Evolutionary conservation across 805 yeast species (phyloP).

Genomic region (Lachancea lanzarotensis): DNA sequence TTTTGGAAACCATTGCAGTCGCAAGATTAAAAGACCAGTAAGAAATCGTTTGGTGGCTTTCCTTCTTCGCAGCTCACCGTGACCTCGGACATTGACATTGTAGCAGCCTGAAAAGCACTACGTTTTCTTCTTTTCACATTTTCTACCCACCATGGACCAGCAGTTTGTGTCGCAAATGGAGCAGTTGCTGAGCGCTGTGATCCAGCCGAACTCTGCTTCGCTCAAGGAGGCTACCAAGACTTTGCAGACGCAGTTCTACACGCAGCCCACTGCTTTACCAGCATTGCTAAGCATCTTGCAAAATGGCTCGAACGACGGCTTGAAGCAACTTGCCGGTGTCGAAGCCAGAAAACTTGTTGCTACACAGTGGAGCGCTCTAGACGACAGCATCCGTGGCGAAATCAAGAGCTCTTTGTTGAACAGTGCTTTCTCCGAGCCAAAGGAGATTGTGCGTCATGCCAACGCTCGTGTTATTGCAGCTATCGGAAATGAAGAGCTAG

Average conservation of each 20-base stretch:
- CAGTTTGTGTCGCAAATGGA: conserved; percentile 66
- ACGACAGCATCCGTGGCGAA: conserved; percentile 44
- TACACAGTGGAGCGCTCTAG: conserved; percentile 54
- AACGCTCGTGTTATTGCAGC: conserved; percentile 84
- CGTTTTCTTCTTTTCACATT: no score
- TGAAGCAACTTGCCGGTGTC: conserved; percentile 91
- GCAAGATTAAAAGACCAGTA: neutral
- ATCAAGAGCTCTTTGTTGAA: conserved; percentile 65
- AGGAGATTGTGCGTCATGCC: conserved; percentile 73
- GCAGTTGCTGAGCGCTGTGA: conserved; percentile 68
- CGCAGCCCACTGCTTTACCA: conserved; percentile 65
- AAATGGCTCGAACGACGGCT: conserved; percentile 56
- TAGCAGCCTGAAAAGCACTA: neutral
- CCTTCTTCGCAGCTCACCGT: neutral
- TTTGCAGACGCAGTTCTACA: conserved; percentile 68
- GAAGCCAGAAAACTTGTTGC: conserved; percentile 83
- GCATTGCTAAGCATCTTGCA: conserved; percentile 78
- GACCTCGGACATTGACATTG: neutral
- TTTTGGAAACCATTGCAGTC: neutral
- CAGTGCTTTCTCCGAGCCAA: conserved; percentile 58
- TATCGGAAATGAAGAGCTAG: conserved; percentile 72
- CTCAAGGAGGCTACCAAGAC: conserved; percentile 77
- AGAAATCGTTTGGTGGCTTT: neutral
- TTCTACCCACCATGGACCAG: conserved; percentile 51
- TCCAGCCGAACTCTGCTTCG: conserved; percentile 73